phyloP scores from a whole-genome alignment of 768 basidiomycete species.

The Auricularia sp. region DNA sequence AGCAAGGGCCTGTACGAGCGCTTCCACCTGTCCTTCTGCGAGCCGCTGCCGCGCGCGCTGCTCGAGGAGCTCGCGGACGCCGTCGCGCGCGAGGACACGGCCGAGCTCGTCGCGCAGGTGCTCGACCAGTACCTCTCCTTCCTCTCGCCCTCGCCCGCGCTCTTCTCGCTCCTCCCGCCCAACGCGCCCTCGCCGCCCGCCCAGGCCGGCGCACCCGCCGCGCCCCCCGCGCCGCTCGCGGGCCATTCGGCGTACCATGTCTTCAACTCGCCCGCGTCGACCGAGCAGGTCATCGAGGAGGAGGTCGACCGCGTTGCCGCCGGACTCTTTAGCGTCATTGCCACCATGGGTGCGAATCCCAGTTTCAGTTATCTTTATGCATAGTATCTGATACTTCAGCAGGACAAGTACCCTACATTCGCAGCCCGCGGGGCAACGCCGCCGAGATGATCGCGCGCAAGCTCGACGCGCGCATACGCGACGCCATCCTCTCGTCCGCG shows the following conservation, averaged over 20 bases:
- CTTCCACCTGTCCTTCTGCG: slow-evolving; percentile 91
- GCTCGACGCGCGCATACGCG: slow-evolving; percentile 83
- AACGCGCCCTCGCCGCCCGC: slow-evolving; percentile 26
- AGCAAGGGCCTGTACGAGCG: slow-evolving; percentile 84
- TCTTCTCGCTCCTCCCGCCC: slow-evolving; percentile 81
- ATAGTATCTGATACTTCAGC: neutral
- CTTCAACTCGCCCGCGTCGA: slow-evolving; percentile 83
- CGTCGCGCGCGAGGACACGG: slow-evolving; percentile 75
- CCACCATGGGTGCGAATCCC: slow-evolving; percentile 58
- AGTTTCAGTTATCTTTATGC: neutral
- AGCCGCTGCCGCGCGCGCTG: slow-evolving; percentile 76
- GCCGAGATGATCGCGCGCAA: slow-evolving; percentile 99
- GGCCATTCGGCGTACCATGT: slow-evolving; percentile 62
- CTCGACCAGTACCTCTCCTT: slow-evolving; percentile 97
- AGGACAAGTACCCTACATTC: slow-evolving; percentile 92
- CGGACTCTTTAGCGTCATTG: slow-evolving; percentile 86
- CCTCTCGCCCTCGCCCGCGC: slow-evolving; percentile 80
- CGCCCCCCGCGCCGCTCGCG: slow-evolving; percentile 19
- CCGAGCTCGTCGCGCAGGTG: slow-evolving; percentile 73
- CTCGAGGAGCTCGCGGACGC: slow-evolving; percentile 89
- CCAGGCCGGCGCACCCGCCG: slow-evolving; percentile 21
- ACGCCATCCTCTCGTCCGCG: slow-evolving; percentile 63
- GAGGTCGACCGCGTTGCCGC: slow-evolving; percentile 87
- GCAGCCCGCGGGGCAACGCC: slow-evolving; percentile 90
- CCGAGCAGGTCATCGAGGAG: slow-evolving; percentile 83